Base-by-base conservation (phyloP, 768 basidiomycete genomes). In the Tephrocybe rancida region DNA sequence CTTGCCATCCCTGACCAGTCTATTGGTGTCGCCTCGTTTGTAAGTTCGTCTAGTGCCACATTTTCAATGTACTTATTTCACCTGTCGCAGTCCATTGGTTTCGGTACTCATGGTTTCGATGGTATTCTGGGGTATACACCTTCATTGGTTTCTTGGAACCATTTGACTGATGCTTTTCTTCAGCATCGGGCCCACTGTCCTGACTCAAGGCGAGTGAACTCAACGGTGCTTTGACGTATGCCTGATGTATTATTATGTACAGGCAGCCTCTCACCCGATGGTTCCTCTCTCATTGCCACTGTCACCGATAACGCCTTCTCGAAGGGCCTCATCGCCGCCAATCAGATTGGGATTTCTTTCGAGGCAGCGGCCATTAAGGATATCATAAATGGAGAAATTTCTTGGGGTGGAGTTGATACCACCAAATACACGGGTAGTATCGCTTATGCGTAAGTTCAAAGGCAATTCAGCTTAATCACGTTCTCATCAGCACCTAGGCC, bases 101-200 rank as follows among this genome's bases (percentile, higher is more conserved):
- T 82, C 0, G 80, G 77, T 27, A 73, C 81, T 34, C n/a, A n/a
- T n/a, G n/a, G n/a, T n/a, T n/a, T n/a, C n/a, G 87, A 88, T 58
- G 86, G 86, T 13, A 87, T 88, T 55, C 57, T 88, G 22, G 86
- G 86, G 84, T 86, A 66, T 55, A 21, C 73, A 61, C 7, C 24
- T 39, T 25, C 37, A 18, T 37, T 27, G 18, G 7, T 14, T 37
- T 21, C 13, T n/a, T n/a, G n/a, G n/a, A 29, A 37, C 24, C 22
- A 41, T 18, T 44, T 35, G 32, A 25, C 35, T 61, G 10, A 10
- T 61, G 18, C n/a, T 34, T 22, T 16, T 39, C 18, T 18, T 13
- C 26, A 88, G 85, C n/a, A 78, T 88, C 49, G 87, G 87, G 19
- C 87, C 87, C 21, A 69, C 72, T 6, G 74, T 67, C 48, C 70